Conservation (phyloP, 2,329 filamentous ascomycete genomes). For the Trichoderma pleuroti region DNA sequence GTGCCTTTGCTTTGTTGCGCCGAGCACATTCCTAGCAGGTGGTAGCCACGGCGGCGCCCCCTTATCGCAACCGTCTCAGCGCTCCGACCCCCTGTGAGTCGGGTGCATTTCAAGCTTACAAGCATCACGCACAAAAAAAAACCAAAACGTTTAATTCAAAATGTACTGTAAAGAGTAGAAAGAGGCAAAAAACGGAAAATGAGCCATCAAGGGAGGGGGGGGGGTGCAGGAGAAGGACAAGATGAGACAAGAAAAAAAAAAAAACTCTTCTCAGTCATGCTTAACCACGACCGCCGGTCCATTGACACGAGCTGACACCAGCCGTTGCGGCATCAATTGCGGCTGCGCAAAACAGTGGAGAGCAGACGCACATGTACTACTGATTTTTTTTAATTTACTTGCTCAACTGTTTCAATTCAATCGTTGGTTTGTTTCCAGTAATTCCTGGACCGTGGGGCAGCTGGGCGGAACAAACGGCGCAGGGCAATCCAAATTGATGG, state of each 20-base stretch:
- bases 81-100: background rate
- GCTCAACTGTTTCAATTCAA: background rate
- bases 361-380: background rate
- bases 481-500: constrained; percentile 5
- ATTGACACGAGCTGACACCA: background rate
- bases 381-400: background rate
- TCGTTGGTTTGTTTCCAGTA: background rate
- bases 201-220: background rate
- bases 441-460: background rate
- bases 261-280: constrained; percentile 3
- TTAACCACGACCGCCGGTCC: background rate
- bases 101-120: background rate
- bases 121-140: background rate
- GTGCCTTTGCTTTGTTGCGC: background rate
- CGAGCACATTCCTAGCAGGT: background rate
- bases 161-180: background rate
- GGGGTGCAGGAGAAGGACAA: background rate
- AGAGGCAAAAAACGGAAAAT: background rate
- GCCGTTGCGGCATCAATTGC: background rate
- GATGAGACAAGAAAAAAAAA: background rate
- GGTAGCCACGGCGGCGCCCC: background rate
- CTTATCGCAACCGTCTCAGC: background rate
- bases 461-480: constrained; percentile 3
- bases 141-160: background rate
- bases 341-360: background rate